Conservation (phyloP, 805 yeast species). For the Lipomyces sp. region DNA sequence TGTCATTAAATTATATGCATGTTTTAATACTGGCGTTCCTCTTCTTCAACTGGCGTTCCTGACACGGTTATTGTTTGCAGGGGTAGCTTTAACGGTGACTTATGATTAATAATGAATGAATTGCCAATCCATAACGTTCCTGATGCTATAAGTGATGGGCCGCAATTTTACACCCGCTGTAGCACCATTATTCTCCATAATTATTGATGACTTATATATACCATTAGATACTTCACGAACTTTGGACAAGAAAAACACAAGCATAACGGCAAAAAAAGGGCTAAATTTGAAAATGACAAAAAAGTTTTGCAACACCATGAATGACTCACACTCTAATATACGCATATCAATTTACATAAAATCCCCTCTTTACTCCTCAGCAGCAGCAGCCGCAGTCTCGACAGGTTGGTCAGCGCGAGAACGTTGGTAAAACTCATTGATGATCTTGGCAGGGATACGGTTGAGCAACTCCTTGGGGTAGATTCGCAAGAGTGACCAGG, state of each 20-base stretch:
- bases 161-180: too few species aligned
- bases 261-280: slow-evolving; percentile 12
- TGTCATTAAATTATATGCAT: slow-evolving; percentile 18
- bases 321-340: slow-evolving; percentile 13
- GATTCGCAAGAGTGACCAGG: slow-evolving; percentile 97
- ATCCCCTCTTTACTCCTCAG: slow-evolving; percentile 22
- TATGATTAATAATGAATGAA: background rate
- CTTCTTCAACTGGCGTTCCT: background rate
- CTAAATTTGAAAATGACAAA: slow-evolving; percentile 3
- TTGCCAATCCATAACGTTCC: background rate
- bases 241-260: slow-evolving; percentile 9
- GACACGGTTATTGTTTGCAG: too few species aligned
- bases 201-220: background rate
- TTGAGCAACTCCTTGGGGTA: slow-evolving; percentile 98
- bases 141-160: too few species aligned
- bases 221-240: background rate
- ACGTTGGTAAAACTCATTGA: slow-evolving; percentile 87
- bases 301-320: slow-evolving; percentile 25
- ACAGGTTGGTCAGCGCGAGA: slow-evolving; percentile 35
- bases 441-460: slow-evolving; percentile 97
- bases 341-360: slow-evolving; percentile 14
- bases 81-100: too few species aligned
- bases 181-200: too few species aligned
- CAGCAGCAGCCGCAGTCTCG: slow-evolving; percentile 26
- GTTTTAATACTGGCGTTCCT: background rate